Base-by-base conservation (phyloP, 148 eudicot species). In the Amaranthus hypochondriacus region DNA sequence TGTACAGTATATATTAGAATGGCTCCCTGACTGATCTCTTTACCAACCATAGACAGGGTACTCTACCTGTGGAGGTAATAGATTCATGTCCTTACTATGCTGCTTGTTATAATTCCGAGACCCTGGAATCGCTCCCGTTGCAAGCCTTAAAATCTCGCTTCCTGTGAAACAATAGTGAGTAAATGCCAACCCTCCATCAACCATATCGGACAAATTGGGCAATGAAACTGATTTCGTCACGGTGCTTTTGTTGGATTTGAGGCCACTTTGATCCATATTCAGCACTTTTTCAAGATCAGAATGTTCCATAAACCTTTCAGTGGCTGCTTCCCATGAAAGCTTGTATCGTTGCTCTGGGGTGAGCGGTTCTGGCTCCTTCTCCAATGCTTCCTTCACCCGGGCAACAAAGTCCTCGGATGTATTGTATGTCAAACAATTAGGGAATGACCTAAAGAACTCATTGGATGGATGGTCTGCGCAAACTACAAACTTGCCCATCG, bases 311-410 rank as follows among this genome's bases (percentile, higher is more conserved):
- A 95, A 92, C 78, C 99, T 86, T 82, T 90, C 85, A 56, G 90
- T 95, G 58, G 99, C 99, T 0, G 99, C 99, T 79, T 95, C 99
- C 99, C 99, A 95, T 48, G 99, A 92, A 21, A 95, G 96, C 71
- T 68, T 78, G 80, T 95, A 86, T 65, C 84, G 83, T 70, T 95
- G 86, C 72, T 92, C 93, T 0, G 89, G 81, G 58, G 97, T 92
- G 4, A 95, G 96, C n/a, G 92, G 93, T 66, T 81, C 83, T 72
- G 97, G 99, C 43, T 95, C 99, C 48, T 71, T 85, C 44, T 87
- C 84, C 80, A 95, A 83, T 70, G 99, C 99, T 85, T 92, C 93
- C 76, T 82, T 92, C 13, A 92, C 85, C 77, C 84, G 89, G 5
- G 79, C 81, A 15, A 90, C 91, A 76, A 95, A 95, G 66, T 92